Base-by-base conservation (phyloP, 306 rosid species). In the Vigna reflexopilosa region DNA sequence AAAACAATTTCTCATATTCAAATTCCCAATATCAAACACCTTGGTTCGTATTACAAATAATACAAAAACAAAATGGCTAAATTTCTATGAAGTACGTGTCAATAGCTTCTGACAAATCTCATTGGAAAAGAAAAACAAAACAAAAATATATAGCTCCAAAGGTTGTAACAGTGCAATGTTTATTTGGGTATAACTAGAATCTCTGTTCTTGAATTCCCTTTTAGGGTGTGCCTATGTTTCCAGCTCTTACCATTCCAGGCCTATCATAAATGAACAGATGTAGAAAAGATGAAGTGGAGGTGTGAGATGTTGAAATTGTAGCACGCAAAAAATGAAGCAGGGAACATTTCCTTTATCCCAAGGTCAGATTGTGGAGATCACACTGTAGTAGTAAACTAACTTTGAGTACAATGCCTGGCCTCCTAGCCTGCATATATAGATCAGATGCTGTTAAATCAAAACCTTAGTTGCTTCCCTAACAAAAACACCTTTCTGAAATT, bases 171-270 rank as follows among this genome's bases (percentile, higher is more conserved):
- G 51, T 67, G n/a, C 52, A 47, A 61, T 66, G 59, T 52, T 62
- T 1, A 65, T 54, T 38, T 57, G 51, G 67, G n/a, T 56, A 70
- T 38, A 24, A 28, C 67, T 50, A 77, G 63, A 78, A 68, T 61
- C 44, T 38, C 48, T 66, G 57, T 32, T 8, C 0, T 74, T 57
- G 7, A 77, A 52, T 70, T 82, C 75, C 77, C 34, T 55, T 80
- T 71, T 30, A 32, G 74, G 79, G 47, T 54, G 6, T 76, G 82
- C 82, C 82, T 80, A 84, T 71, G 84, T 80, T 80, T 80, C 56
- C 54, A 80, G 76, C 15, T 50, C 48, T 70, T 71, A 47, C 81
- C 50, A 74, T 69, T 67, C 54, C 6, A 58, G 72, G 83, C 58
- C 70, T 72, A 73, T 73, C 50, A 82, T 38, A 70, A 75, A 76